Evolutionary conservation across 345 rosid species (phyloP).

Genomic region (Triadica sebifera): DNA sequence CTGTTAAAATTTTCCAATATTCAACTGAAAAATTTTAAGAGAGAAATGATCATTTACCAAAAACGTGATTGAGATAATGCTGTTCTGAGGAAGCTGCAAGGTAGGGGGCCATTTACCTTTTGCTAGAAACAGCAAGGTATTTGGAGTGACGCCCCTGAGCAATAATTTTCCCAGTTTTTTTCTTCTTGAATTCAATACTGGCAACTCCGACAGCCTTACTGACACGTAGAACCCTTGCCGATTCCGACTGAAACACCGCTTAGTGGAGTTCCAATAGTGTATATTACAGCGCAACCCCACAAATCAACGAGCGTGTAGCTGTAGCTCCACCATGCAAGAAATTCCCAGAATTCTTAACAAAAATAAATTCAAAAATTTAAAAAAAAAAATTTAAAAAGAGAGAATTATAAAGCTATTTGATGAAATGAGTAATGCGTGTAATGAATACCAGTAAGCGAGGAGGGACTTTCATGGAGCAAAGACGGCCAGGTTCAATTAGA

Average conservation of each 20-base stretch:
- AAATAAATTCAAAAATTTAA: neutral
- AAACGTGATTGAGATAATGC: neutral
- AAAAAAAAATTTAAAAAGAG: neutral
- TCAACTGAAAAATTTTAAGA: neutral
- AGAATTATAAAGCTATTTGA: neutral
- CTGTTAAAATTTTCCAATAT: neutral
- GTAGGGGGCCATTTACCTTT: constrained; percentile 36
- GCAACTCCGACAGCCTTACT: constrained; percentile 78
- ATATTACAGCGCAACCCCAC: constrained; percentile 75
- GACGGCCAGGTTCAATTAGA: constrained; percentile 66
- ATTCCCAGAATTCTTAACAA: constrained; percentile 66
- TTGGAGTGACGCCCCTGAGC: constrained; percentile 97
- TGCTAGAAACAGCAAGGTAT: constrained; percentile 54
- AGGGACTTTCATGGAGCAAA: constrained; percentile 77
- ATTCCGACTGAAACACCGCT: constrained; percentile 85
- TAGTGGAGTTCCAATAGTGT: constrained; percentile 43
- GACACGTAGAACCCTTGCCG: constrained; percentile 54
- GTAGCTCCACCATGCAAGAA: constrained; percentile 98
- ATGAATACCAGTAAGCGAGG: constrained; percentile 64
- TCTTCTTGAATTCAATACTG: constrained; percentile 80
- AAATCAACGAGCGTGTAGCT: constrained; percentile 79
- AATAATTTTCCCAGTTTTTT: constrained; percentile 62
- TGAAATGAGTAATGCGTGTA: neutral
- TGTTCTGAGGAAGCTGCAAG: neutral
- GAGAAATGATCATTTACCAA: neutral